Evolutionary conservation across 1,284 basidiomycete genomes (phyloP), one percentile per base, ranked within the genome.

Genomic region (Heterobasidion parviporum): DNA sequence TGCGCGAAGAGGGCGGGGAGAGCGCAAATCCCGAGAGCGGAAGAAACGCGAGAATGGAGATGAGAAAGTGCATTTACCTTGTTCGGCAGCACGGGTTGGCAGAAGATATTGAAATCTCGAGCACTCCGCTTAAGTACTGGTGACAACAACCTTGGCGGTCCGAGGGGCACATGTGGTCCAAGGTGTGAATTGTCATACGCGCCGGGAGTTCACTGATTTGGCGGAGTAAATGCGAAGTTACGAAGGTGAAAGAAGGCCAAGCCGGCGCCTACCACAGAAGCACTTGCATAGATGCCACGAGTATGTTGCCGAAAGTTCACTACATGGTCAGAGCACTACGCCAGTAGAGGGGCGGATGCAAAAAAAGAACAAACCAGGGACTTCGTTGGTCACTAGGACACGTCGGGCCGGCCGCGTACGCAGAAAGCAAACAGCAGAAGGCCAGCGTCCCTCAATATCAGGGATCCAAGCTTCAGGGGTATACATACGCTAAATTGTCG

Each of bases 1-100:
- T 78, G 14, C 77, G 71, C 6, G 71, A 68, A 5, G 69, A 68
- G 16, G 68, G 72, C 32, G 68, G 55, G 1, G 60, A 67, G 8
- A 58, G 46, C 9, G 64, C 50, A 54, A 65, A 20, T 35, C 26
- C 46, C n/a, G 32, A 20, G 12, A 38, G n/a, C 8, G 34, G 41
- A 34, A 48, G 32, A 12, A 46, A 32, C 12, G 36, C 34, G n/a
- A 50, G 32, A 48, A 18, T 26, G 3, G 20, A 12, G 7, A 55
- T 15, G 38, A 55, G 43, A 15, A 14, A 26, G 41, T n/a, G 50
- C 34, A 38, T 36, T 16, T 14, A 44, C 41, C 12, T 44, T 44
- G 14, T 44, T 44, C 16, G 41, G 41, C 12, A 14, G 16, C 16
- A 44, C 26, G 26, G 26, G 6, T 26, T 26, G 26, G 26, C 26